phyloP scores from a whole-genome alignment of 2,329 filamentous ascomycete species.

The Tricladium varicosporioides region DNA sequence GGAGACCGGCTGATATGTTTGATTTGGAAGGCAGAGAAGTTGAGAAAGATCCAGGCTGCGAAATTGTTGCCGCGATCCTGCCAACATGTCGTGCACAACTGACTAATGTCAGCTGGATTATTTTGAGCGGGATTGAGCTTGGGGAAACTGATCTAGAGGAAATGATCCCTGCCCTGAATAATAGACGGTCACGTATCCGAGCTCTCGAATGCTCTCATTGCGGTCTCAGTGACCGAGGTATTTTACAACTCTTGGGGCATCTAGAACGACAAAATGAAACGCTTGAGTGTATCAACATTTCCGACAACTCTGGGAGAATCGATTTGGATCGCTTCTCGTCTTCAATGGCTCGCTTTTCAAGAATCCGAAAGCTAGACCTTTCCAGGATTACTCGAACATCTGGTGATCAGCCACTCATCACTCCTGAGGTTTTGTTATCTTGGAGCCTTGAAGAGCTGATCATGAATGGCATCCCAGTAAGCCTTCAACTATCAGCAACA shows the following conservation, averaged over 20 bases:
- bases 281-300: constrained; percentile 65
- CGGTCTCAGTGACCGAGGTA: constrained; percentile 53
- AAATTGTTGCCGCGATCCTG: constrained; percentile 67
- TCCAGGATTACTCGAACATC: constrained; percentile 64
- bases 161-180: constrained; percentile 60
- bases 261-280: constrained; percentile 64
- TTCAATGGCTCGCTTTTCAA: constrained; percentile 64
- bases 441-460: constrained; percentile 67
- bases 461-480: constrained; percentile 58
- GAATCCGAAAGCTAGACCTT: constrained; percentile 63
- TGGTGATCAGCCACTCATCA: constrained; percentile 60
- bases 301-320: constrained; percentile 63
- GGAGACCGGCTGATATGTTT: constrained; percentile 43
- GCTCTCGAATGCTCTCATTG: constrained; percentile 67
- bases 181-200: constrained; percentile 61
- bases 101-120: constrained; percentile 70
- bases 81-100: constrained; percentile 64
- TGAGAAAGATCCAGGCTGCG: constrained; percentile 61
- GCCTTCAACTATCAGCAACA: constrained; percentile 5
- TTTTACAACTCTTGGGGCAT: constrained; percentile 62
- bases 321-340: constrained; percentile 63
- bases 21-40: constrained; percentile 46
- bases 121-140: constrained; percentile 66
- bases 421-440: constrained; percentile 61
- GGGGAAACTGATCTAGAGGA: constrained; percentile 69